Evolutionary conservation across 495 filamentous ascomycete species (phyloP).

Genomic region (Aspergillus sclerotioniger): DNA sequence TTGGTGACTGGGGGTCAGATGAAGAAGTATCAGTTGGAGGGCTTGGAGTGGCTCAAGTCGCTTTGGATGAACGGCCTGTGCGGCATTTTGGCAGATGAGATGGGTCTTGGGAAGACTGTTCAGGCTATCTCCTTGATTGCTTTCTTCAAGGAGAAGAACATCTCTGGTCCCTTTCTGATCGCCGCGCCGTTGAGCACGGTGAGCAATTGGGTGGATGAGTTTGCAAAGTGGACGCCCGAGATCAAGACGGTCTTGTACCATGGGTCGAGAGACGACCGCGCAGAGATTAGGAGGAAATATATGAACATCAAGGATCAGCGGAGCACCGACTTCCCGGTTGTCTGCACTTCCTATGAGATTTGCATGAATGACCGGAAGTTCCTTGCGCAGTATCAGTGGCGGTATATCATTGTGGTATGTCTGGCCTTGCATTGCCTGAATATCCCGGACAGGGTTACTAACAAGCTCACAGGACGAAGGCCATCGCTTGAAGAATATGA

Average conservation of each 20-base stretch:
- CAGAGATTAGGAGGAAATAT: constrained; percentile 61
- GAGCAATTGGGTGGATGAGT: constrained; percentile 96
- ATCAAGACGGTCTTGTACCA: constrained; percentile 91
- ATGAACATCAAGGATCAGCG: constrained; percentile 61
- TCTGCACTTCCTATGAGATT: constrained; percentile 94
- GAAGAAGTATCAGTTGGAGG: constrained; percentile 92
- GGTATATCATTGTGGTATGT: constrained; percentile 90
- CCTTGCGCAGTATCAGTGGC: constrained; percentile 81
- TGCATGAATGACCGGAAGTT: constrained; percentile 84
- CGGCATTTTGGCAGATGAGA: constrained; percentile 95
- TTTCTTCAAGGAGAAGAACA: constrained; percentile 79
- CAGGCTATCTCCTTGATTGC: constrained; percentile 92
- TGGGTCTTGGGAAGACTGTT: constrained; percentile 95
- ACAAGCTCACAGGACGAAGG: constrained; percentile 70
- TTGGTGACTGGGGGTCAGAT: constrained; percentile 85
- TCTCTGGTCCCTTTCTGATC: constrained; percentile 86
- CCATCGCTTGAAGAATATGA: constrained; percentile 95
- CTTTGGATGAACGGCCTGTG: constrained; percentile 91
- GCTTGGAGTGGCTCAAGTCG: constrained; percentile 84
- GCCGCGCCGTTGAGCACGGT: constrained; percentile 87
- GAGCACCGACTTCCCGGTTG: constrained; percentile 74
- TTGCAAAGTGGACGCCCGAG: constrained; percentile 79
- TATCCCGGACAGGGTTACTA: constrained; percentile 4
- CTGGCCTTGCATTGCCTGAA: background rate
- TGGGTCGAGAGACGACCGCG: constrained; percentile 70